A percentile compares a stretch with the other conserved stretches of the same genome.
These are phyloP conservation scores for Lasiodiplodia sp. DNA, from an alignment of 2,329 filamentous ascomycete species.

Conservation along the genomic window DNA sequence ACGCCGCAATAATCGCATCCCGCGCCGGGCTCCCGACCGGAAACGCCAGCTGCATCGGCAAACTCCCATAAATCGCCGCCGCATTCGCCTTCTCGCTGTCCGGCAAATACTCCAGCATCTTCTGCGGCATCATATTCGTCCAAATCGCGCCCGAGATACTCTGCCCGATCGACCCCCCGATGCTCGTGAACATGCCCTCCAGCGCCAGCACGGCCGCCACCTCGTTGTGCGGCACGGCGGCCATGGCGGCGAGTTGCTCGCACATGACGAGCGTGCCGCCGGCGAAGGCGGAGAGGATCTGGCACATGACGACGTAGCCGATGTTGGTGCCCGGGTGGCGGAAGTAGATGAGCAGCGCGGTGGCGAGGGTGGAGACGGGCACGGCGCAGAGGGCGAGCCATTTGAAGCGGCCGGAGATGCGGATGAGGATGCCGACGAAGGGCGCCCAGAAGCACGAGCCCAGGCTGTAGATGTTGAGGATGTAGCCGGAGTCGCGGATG, in stretches of 20 bases:
- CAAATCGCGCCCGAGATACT: constrained; percentile 69
- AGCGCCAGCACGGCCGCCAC: constrained; percentile 68
- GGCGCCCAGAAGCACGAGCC: constrained; percentile 37
- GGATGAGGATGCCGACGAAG: constrained; percentile 32
- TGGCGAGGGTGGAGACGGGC: constrained; percentile 39
- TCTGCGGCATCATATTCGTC: constrained; percentile 62
- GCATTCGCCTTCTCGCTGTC: constrained; percentile 40
- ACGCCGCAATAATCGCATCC: constrained; percentile 42
- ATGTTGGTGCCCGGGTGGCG: constrained; percentile 38
- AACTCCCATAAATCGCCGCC: constrained; percentile 57
- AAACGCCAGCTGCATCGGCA: constrained; percentile 63
- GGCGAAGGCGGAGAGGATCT: constrained; percentile 41
- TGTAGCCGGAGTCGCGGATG: constrained; percentile 36
- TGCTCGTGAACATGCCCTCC: constrained; percentile 64
- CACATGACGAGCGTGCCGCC: constrained; percentile 39
- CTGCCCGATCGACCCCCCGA: constrained; percentile 51
- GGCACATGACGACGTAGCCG: constrained; percentile 44
- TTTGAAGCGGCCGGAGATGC: constrained; percentile 32
- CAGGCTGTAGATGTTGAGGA: constrained; percentile 40
- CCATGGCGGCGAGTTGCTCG: constrained; percentile 28
- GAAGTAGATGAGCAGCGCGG: constrained; percentile 43
- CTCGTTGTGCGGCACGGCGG: constrained; percentile 57
- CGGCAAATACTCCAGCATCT: constrained; percentile 56
- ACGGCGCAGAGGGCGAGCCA: constrained; percentile 31
- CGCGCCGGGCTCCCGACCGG: constrained; percentile 56